These are phyloP conservation scores for Monosporozyma aquatica DNA, from an alignment of 805 yeast species.

Conservation along the genomic window DNA sequence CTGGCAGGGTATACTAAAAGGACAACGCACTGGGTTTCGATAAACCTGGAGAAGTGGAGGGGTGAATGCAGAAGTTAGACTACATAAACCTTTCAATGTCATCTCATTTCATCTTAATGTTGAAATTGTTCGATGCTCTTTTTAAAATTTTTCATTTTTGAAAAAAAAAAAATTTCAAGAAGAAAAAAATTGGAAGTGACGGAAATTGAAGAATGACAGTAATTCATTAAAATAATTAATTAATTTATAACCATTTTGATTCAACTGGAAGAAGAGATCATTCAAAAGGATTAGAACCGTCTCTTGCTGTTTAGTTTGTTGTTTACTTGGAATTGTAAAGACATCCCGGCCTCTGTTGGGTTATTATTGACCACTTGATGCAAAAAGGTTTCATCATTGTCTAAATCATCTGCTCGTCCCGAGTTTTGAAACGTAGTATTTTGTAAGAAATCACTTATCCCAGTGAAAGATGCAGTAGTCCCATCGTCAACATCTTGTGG, in stretches of 20 bases:
- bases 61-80: no score
- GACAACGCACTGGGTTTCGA: constrained; percentile 1
- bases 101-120: constrained; percentile 1
- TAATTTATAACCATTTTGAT: no score
- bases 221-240: no score
- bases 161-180: neutral
- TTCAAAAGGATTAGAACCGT: constrained; percentile 2
- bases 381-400: constrained; percentile 9
- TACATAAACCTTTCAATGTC: no score
- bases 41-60: neutral
- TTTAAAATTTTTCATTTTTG: constrained; percentile 2
- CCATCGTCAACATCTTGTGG: constrained; percentile 1
- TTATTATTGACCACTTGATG: constrained; percentile 6
- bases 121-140: neutral
- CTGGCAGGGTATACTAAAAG: no score
- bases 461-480: constrained; percentile 10
- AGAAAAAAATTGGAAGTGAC: no score
- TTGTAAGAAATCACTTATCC: constrained; percentile 15
- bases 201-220: no score
- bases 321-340: constrained; percentile 14
- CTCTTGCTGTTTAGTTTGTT: constrained; percentile 7
- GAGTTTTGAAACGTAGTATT: constrained; percentile 13
- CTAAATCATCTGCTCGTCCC: constrained; percentile 26
- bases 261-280: neutral
- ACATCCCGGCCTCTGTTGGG: constrained; percentile 21